A percentile compares a stretch with the other conserved stretches of the same genome.
Conservation (phyloP, 2,329 filamentous ascomycete genomes). For the Penicillium sumatraense region DNA sequence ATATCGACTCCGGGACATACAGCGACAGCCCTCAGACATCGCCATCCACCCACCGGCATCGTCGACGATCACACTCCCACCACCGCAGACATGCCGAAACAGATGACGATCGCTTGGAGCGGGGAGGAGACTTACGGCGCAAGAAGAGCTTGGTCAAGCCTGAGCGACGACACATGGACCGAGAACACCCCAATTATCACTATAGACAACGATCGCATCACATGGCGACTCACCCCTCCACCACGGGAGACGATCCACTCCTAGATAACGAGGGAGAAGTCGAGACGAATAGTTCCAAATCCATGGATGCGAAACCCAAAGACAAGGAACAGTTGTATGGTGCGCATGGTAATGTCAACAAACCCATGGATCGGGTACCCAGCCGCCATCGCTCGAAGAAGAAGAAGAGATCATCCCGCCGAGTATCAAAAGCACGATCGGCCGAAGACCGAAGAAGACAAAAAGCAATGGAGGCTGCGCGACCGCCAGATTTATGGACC, state of each 20-base stretch:
- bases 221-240: conserved; percentile 87
- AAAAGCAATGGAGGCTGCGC: conserved; percentile 66
- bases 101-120: conserved; percentile 61
- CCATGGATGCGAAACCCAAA: conserved; percentile 58
- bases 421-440: conserved; percentile 58
- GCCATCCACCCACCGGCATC: conserved; percentile 43
- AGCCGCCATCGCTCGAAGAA: conserved; percentile 48
- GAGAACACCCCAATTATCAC: conserved; percentile 90
- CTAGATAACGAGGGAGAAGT: conserved; percentile 66
- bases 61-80: conserved; percentile 47
- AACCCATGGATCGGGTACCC: conserved; percentile 49
- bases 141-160: conserved; percentile 90
- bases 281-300: conserved; percentile 66
- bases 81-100: conserved; percentile 49
- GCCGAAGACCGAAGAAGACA: conserved; percentile 65
- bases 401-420: conserved; percentile 72
- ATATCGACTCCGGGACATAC: conserved; percentile 69
- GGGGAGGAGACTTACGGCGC: conserved; percentile 59
- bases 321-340: conserved; percentile 41
- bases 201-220: conserved; percentile 94
- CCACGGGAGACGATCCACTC: conserved; percentile 89
- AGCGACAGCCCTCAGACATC: conserved; percentile 40
- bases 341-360: conserved; percentile 40
- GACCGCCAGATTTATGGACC: conserved; percentile 88
- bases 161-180: conserved; percentile 82